Evolutionary conservation across 2,329 filamentous ascomycete genomes (phyloP).

Genomic region (Phialophora verrucosa): DNA sequence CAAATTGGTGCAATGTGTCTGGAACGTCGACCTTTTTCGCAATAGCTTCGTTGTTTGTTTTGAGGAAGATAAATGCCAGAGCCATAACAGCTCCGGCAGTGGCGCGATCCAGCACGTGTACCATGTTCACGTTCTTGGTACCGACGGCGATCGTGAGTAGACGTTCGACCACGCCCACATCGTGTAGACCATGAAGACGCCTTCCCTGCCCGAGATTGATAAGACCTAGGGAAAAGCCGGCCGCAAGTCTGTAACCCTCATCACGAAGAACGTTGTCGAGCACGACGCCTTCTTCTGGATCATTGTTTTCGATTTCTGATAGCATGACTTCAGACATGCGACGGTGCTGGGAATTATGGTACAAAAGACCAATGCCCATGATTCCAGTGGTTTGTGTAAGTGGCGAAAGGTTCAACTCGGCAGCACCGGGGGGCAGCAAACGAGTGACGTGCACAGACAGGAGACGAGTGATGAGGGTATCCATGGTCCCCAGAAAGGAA

Average conservation of each 20-base stretch:
- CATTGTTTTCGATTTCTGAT: constrained; percentile 90
- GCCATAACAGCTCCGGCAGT: constrained; percentile 93
- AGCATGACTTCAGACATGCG: constrained; percentile 99
- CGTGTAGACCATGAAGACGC: constrained; percentile 84
- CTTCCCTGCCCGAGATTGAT: constrained; percentile 94
- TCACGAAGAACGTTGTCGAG: constrained; percentile 80
- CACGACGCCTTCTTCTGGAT: constrained; percentile 72
- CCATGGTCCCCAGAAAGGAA: constrained; percentile 96
- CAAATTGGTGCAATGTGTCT: constrained; percentile 86
- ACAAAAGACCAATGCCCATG: constrained; percentile 94
- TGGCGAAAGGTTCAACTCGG: constrained; percentile 90
- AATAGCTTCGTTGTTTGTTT: constrained; percentile 84
- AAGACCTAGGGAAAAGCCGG: constrained; percentile 88
- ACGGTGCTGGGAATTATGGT: constrained; percentile 93
- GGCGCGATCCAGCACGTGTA: constrained; percentile 90
- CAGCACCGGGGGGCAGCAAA: constrained; percentile 89
- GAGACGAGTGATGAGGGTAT: constrained; percentile 88
- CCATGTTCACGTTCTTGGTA: constrained; percentile 86
- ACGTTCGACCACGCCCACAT: constrained; percentile 91
- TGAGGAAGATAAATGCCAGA: constrained; percentile 92
- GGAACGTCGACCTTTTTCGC: constrained; percentile 93
- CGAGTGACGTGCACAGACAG: constrained; percentile 95
- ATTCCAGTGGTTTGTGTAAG: constrained; percentile 94
- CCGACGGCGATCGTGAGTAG: constrained; percentile 83
- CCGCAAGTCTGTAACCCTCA: constrained; percentile 94